Evolutionary conservation across 495 filamentous ascomycete genomes (phyloP), one percentile per base, ranked within the genome.

Genomic region (Neurospora sp.): DNA sequence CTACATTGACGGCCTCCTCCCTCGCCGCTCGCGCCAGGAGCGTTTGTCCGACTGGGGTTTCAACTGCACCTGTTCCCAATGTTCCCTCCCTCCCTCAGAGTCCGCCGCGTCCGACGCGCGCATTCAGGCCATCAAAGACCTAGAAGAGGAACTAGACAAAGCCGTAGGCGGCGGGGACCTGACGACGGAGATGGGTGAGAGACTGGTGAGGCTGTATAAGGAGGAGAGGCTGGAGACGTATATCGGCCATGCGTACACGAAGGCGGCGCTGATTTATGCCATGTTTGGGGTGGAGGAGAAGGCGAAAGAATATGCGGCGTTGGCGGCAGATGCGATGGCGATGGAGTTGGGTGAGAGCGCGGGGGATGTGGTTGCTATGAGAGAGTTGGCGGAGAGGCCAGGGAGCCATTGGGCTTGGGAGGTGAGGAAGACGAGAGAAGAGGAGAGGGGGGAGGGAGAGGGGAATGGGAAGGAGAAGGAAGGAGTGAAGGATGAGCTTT

Each of bases 191-290:
- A 81, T 78, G 9, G 82, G 78, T 16, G 80, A 70, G 1, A 61
- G 79, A 69, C 69, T 83, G 44, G 78, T 79, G 8, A 70, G 70
- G 20, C 71, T 85, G 37, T 83, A 83, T 70, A 73, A 77, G 20
- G 70, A 75, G 27, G 84, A 85, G 59, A 45, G 76, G 22, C 72
- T 85, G 9, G 70, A 81, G n/a, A 75, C 76, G 8, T 81, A 82
- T 40, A 73, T 84, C 14, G 81, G 79, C 5, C 78, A 76, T 9
- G 80, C 78, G 4, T 82, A 84, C 70, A 82, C 81, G 4, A 73
- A 80, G 8, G 84, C 83, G 6, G 84, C 84, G 53, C 74, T 85
- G 16, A 79, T 84, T 59, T 81, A 77, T 48, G 78, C 80, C n/a
- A 78, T 84, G 41, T 82, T 83, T 71, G 84, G 80, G 27, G 71